Conservation (phyloP, 257 asterid species). For the Leonotis leonurus region DNA sequence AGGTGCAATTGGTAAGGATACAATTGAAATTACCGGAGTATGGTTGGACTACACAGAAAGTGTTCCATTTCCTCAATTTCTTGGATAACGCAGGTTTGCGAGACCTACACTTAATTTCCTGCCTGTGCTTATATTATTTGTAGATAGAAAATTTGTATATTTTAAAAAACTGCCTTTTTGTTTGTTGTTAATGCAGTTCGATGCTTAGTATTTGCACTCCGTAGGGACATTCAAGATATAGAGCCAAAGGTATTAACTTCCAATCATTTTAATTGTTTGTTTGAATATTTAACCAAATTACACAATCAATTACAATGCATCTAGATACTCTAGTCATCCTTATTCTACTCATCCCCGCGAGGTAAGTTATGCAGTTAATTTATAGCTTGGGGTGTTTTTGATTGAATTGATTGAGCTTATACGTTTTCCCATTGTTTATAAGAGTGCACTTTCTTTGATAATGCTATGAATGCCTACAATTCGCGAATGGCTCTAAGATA, state of each 20-base stretch:
- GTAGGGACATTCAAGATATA: slow-evolving; percentile 61
- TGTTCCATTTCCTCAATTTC: too few relatives aligned
- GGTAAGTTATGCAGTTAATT: slow-evolving; percentile 28
- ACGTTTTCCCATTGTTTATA: neutral
- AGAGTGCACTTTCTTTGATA: neutral
- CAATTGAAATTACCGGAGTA: too few relatives aligned
- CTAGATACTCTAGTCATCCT: slow-evolving; percentile 90
- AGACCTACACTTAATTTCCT: too few relatives aligned
- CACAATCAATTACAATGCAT: too few relatives aligned
- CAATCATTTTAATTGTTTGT: too few relatives aligned
- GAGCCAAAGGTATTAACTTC: slow-evolving; percentile 62
- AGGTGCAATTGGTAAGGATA: too few relatives aligned
- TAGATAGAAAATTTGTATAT: too few relatives aligned
- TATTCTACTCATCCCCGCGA: slow-evolving; percentile 87
- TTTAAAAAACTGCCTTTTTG: too few relatives aligned
- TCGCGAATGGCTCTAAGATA: neutral
- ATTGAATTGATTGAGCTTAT: neutral
- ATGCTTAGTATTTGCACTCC: slow-evolving; percentile 55
- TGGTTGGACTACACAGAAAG: too few relatives aligned
- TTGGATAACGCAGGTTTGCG: too few relatives aligned
- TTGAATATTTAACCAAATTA: too few relatives aligned
- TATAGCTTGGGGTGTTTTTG: neutral
- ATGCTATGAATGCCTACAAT: neutral
- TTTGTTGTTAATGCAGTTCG: slow-evolving; percentile 51
- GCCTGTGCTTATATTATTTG: too few relatives aligned